Evolutionary conservation across 192 early-diverging fungal genomes (phyloP), one percentile per base, ranked within the genome.

Genomic region (Endogone sp.): DNA sequence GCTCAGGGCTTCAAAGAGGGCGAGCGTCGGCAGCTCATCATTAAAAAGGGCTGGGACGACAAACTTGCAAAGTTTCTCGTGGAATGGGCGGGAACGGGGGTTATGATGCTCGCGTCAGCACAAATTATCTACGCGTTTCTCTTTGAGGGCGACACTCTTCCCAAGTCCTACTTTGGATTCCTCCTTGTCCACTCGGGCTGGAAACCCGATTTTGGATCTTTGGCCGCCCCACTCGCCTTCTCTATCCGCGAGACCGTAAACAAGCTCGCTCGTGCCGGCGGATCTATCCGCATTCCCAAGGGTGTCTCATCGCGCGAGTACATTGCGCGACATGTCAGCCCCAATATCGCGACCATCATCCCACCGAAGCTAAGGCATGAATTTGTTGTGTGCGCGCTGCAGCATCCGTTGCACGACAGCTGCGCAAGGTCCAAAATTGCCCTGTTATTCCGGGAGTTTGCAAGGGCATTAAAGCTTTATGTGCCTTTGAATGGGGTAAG

Each of bases 401-500:
- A 85, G 62, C 90, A 91, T 60, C 88, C 90, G 24, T 62, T 83
- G 30, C 79, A 82, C 10, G 76, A 69, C 13, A 79, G 75, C 63
- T 91, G 90, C 65, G 20, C 68, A 2, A 62, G 63, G 21, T 82
- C 78, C 29, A 70, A 77, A 13, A 31, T 84, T 11, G 71, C 67
- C 9, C 72, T 82, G 4, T 65, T 85, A 27, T 62, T 79, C 3
- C 72, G 75, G 31, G 75, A 82, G 54, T 81, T 90, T 64, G 79
- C 74, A 0, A 81, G 85, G 22, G 82, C 87, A 2, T 62, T 84
- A 65, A 83, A 79, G 60, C 75, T 91, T 56, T 90, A 90, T 64
- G 76, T 82, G 28, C 85, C 90, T 2, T 70, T 91, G 55, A 91
- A 91, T 67, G 63, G 81, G 2, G 79, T 84, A 79, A 73, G 81